Percentiles rank a stretch among this genome's conserved stretches.
phyloP scores from a whole-genome alignment of 257 asterid genomes.

The Echites panduratus region DNA sequence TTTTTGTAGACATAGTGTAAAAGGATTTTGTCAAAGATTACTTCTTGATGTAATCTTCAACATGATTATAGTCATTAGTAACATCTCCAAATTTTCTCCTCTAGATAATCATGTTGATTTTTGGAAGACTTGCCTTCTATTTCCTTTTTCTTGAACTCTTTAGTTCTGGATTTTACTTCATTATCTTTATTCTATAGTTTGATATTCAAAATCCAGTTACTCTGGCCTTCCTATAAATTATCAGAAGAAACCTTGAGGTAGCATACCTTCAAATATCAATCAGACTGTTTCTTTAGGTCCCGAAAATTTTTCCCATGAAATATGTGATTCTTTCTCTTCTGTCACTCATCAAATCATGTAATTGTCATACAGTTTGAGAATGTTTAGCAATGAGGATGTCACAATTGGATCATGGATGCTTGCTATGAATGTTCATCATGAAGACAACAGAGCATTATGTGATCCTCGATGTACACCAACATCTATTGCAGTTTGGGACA shows the following conservation, averaged over 20 bases:
- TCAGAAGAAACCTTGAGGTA: neutral
- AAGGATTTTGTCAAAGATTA: neutral
- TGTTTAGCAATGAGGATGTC: conserved; percentile 25
- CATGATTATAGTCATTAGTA: neutral
- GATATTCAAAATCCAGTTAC: neutral
- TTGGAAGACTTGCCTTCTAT: neutral
- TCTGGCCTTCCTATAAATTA: neutral
- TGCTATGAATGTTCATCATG: conserved; percentile 24
- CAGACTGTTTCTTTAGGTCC: neutral
- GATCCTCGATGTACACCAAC: conserved; percentile 29
- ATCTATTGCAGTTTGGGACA: conserved; percentile 27
- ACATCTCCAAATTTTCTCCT: neutral
- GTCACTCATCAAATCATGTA: neutral
- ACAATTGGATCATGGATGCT: conserved; percentile 28
- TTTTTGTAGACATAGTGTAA: neutral
- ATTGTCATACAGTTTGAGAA: conserved; percentile 15
- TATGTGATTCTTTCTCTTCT: neutral
- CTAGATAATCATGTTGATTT: neutral
- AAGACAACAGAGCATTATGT: conserved; percentile 22
- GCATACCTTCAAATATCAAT: neutral
- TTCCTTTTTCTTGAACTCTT: neutral
- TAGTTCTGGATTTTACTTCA: neutral
- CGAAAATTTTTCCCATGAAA: neutral
- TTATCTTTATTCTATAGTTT: neutral
- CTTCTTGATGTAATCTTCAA: neutral